Conservation (phyloP, 2,329 filamentous ascomycete species). For the Chaetomiaceae sp. region DNA sequence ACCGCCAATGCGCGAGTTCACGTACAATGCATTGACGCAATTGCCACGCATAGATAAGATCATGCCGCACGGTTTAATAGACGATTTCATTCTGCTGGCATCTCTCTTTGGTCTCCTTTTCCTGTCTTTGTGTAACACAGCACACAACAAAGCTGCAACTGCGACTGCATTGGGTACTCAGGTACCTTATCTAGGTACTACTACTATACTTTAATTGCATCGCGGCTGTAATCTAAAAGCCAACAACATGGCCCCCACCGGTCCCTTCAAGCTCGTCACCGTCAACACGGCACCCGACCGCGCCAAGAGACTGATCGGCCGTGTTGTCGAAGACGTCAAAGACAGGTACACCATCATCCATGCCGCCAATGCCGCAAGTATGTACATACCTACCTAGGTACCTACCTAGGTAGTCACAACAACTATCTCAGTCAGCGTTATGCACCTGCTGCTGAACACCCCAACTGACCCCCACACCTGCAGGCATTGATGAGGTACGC, state of each 20-base stretch:
- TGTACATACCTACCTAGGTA: constrained; percentile 27
- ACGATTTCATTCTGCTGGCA: too few relatives aligned
- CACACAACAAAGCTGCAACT: not conserved
- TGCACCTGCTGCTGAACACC: too few relatives aligned
- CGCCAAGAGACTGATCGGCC: constrained; percentile 58
- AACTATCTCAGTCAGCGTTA: too few relatives aligned
- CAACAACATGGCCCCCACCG: constrained; percentile 37
- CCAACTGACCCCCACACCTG: not conserved
- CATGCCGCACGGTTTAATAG: not conserved
- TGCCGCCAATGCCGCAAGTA: constrained; percentile 59
- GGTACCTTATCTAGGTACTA: too few relatives aligned
- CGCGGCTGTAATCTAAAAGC: too few relatives aligned
- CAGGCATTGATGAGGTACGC: constrained; percentile 53
- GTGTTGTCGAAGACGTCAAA: constrained; percentile 56
- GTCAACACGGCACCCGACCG: constrained; percentile 65
- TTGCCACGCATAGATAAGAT: not conserved
- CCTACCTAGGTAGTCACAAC: too few relatives aligned
- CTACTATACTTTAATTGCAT: too few relatives aligned
- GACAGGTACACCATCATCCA: constrained; percentile 61
- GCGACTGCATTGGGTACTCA: too few relatives aligned
- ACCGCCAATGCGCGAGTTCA: too few relatives aligned
- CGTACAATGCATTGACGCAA: too few relatives aligned
- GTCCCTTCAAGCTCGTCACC: constrained; percentile 60
- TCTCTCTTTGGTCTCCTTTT: not conserved
- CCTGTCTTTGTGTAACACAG: not conserved